A percentile compares a stretch with the other conserved stretches of the same genome.
Conservation (phyloP, 768 basidiomycete species). For the Suillus bovinus region DNA sequence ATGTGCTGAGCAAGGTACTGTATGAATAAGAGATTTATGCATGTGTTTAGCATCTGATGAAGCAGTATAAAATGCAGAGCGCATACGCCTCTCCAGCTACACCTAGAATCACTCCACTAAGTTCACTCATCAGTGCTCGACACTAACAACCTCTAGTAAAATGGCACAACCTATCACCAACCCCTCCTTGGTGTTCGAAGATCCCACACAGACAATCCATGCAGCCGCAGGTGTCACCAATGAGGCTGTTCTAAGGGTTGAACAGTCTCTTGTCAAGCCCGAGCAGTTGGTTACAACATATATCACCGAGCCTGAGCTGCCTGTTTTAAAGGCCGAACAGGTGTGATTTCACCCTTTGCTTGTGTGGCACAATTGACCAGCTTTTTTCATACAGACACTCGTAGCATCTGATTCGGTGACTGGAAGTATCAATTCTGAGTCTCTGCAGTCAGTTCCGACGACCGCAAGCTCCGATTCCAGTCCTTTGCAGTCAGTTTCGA, state of each 20-base stretch:
- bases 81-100: neutral
- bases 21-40: neutral
- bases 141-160: neutral
- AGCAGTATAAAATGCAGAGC: neutral
- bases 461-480: neutral
- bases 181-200: neutral
- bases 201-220: neutral
- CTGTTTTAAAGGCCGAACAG: too few species aligned
- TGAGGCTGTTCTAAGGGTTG: neutral
- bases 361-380: too few species aligned
- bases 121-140: neutral
- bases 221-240: neutral
- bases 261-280: too few species aligned
- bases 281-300: too few species aligned
- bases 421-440: neutral
- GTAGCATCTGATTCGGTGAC: too few species aligned
- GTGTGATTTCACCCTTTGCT: too few species aligned
- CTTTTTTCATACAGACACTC: too few species aligned
- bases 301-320: too few species aligned
- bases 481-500: neutral
- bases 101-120: neutral
- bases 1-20: neutral
- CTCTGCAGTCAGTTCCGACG: neutral
- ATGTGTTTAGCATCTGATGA: neutral
- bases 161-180: neutral